These are phyloP conservation scores for Leccinum colubrinum DNA, from an alignment of 1,284 basidiomycete species.

Conservation along the genomic window DNA sequence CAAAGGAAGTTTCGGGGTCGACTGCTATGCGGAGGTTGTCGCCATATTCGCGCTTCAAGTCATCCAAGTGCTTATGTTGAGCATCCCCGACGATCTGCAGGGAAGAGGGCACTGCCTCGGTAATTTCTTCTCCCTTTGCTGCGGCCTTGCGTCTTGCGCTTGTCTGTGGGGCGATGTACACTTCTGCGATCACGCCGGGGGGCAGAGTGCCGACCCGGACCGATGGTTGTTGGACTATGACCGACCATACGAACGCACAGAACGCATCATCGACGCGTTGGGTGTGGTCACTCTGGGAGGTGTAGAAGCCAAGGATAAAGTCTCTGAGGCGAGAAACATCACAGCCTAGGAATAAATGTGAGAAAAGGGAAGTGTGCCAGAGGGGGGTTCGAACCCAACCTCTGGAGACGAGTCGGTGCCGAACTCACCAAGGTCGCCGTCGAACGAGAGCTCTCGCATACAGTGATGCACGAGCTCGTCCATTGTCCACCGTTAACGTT, in stretches of 20 bases:
- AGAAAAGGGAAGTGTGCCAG: slow-evolving; percentile 25
- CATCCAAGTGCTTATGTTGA: slow-evolving; percentile 48
- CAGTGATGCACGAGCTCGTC: slow-evolving; percentile 76
- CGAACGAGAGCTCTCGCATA: slow-evolving; percentile 75
- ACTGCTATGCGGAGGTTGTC: slow-evolving; percentile 71
- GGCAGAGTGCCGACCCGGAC: slow-evolving; percentile 70
- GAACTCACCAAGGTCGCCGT: slow-evolving; percentile 74
- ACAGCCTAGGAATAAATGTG: slow-evolving; percentile 50
- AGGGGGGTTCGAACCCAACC: slow-evolving; percentile 45
- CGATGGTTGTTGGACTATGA: slow-evolving; percentile 69
- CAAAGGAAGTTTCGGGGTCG: slow-evolving; percentile 70
- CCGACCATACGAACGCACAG: slow-evolving; percentile 77
- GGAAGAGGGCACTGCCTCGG: slow-evolving; percentile 41
- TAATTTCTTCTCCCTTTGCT: slow-evolving; percentile 48
- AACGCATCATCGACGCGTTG: slow-evolving; percentile 76
- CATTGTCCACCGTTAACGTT: slow-evolving; percentile 38
- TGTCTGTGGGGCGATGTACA: slow-evolving; percentile 72
- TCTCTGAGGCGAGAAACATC: slow-evolving; percentile 64
- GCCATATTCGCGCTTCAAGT: slow-evolving; percentile 54
- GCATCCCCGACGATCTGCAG: slow-evolving; percentile 56
- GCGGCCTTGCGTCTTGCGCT: slow-evolving; percentile 62
- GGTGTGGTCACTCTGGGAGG: slow-evolving; percentile 35
- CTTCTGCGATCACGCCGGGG: slow-evolving; percentile 54
- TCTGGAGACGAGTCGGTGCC: background rate
- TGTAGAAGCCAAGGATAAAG: slow-evolving; percentile 67